Evolutionary conservation across 2,329 filamentous ascomycete species (phyloP).

Genomic region (Ophiostoma perfectum): DNA sequence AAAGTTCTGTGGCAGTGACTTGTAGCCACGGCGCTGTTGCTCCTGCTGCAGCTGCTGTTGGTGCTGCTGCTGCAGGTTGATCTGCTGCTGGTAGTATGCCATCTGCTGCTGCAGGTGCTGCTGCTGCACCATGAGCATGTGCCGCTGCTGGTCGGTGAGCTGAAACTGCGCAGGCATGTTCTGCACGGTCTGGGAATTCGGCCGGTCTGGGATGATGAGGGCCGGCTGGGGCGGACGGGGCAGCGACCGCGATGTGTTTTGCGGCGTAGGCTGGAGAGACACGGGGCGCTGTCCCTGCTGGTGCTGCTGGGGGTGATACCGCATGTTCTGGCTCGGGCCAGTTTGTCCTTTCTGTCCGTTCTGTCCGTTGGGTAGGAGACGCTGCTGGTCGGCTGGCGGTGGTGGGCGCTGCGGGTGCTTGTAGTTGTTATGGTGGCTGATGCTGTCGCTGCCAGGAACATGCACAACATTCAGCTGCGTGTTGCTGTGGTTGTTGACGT

Average conservation of each 20-base stretch:
- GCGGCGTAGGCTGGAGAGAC: slow-evolving; percentile 17
- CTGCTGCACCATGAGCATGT: slow-evolving; percentile 21
- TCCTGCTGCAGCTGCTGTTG: slow-evolving; percentile 18
- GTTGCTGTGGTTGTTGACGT: slow-evolving; percentile 11
- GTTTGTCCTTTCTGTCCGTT: neutral
- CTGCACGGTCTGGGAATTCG: neutral
- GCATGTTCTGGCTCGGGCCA: slow-evolving; percentile 9
- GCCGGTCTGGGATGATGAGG: slow-evolving; percentile 20
- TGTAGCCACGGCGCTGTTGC: slow-evolving; percentile 1
- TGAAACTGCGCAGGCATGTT: neutral
- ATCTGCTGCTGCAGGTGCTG: slow-evolving; percentile 20
- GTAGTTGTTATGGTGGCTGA: slow-evolving; percentile 10
- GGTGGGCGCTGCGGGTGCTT: slow-evolving; percentile 20
- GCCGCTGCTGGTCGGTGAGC: slow-evolving; percentile 20
- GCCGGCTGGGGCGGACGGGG: slow-evolving; percentile 23
- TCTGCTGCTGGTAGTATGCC: slow-evolving; percentile 15
- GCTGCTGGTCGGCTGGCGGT: slow-evolving; percentile 24
- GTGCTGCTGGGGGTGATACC: slow-evolving; percentile 12
- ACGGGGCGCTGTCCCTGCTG: slow-evolving; percentile 10
- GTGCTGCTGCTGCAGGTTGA: slow-evolving; percentile 16
- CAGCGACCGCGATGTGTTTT: slow-evolving; percentile 11
- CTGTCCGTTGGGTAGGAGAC: slow-evolving; percentile 11
- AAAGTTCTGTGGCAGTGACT: slow-evolving; percentile 17
- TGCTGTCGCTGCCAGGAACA: neutral
- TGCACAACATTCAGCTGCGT: neutral